Evolutionary conservation across 805 yeast species (phyloP).

Genomic region (Wickerhamia fluorescens): DNA sequence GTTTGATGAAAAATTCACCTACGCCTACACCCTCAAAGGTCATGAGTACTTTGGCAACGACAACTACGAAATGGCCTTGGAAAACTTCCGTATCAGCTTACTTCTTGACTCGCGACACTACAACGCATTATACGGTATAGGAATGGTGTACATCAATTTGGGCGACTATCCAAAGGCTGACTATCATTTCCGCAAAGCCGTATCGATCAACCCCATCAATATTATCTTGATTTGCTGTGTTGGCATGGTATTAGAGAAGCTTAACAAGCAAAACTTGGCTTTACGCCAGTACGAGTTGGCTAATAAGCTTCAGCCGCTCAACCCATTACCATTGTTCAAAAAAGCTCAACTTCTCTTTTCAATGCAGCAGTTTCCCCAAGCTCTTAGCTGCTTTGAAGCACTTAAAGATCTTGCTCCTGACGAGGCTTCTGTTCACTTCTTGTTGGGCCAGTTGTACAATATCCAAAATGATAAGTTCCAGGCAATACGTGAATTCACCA

Average conservation of each 20-base stretch:
- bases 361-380: slow-evolving; percentile 63
- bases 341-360: slow-evolving; percentile 76
- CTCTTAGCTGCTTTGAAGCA: slow-evolving; percentile 67
- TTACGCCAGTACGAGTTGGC: slow-evolving; percentile 79
- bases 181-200: slow-evolving; percentile 79
- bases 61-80: slow-evolving; percentile 82
- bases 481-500: slow-evolving; percentile 81
- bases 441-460: slow-evolving; percentile 81
- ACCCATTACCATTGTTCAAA: slow-evolving; percentile 81
- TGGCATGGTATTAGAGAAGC: slow-evolving; percentile 84
- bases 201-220: slow-evolving; percentile 83
- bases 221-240: slow-evolving; percentile 86
- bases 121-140: slow-evolving; percentile 93
- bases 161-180: slow-evolving; percentile 84
- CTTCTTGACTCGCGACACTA: slow-evolving; percentile 76
- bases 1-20: slow-evolving; percentile 63
- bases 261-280: slow-evolving; percentile 64
- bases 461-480: slow-evolving; percentile 63
- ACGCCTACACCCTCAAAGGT: slow-evolving; percentile 89
- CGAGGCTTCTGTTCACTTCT: slow-evolving; percentile 88
- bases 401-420: slow-evolving; percentile 80
- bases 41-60: slow-evolving; percentile 87
- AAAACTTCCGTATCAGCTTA: slow-evolving; percentile 73
- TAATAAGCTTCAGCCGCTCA: slow-evolving; percentile 72
- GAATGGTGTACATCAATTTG: slow-evolving; percentile 82